Evolutionary conservation across 768 basidiomycete genomes (phyloP).

Genomic region (Leccinum longicurvipes): DNA sequence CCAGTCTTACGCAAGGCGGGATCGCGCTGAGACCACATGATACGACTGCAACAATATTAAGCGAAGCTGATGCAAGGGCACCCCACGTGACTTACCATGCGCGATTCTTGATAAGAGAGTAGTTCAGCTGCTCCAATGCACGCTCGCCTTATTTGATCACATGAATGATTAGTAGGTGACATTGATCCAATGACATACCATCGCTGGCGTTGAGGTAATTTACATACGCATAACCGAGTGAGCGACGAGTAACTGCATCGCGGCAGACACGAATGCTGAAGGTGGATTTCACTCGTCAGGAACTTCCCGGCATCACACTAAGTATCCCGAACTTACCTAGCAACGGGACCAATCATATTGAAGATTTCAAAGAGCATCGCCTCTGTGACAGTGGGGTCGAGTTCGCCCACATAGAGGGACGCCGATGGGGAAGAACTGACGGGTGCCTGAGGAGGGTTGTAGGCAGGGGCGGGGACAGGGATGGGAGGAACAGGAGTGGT

Average conservation of each 20-base stretch:
- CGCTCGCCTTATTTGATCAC: constrained; percentile 69
- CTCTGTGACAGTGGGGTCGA: constrained; percentile 97
- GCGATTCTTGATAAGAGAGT: constrained; percentile 97
- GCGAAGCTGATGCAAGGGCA: not conserved
- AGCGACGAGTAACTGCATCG: constrained; percentile 99
- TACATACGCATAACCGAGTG: constrained; percentile 99
- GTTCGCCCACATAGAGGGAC: constrained; percentile 98
- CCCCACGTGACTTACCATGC: constrained; percentile 64
- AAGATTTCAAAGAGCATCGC: constrained; percentile 99
- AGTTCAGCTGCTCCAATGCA: constrained; percentile 98
- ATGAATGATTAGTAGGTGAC: not conserved
- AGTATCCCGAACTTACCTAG: constrained; percentile 58
- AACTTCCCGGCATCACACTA: not conserved
- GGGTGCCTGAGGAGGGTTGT: constrained; percentile 52
- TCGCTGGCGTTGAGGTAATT: constrained; percentile 96
- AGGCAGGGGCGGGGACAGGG: constrained; percentile 43
- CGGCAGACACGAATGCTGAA: constrained; percentile 96
- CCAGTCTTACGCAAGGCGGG: constrained; percentile 98
- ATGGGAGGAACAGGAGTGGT: constrained; percentile 40
- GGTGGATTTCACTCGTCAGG: not conserved
- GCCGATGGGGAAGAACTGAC: constrained; percentile 73
- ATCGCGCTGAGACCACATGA: constrained; percentile 99
- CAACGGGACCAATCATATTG: constrained; percentile 99
- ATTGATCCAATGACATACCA: constrained; percentile 49
- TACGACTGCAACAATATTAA: constrained; percentile 57